Evolutionary conservation across 148 eudicot species (phyloP), one percentile per base, ranked within the genome.

Genomic region (Rhododendron simsii): DNA sequence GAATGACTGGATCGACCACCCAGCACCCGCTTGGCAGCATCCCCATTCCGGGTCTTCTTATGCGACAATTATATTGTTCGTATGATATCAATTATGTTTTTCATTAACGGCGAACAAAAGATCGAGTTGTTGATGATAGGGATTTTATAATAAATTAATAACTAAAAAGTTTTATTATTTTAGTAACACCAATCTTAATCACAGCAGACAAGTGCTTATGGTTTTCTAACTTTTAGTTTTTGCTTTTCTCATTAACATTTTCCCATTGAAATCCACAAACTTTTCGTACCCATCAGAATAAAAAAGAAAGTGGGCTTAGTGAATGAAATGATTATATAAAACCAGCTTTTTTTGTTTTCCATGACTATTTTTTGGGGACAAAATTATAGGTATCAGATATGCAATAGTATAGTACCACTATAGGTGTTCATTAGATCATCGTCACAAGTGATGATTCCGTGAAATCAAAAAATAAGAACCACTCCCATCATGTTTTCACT

Each of bases 181-280:
- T 41, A 83, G 45, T 30, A 37, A 83, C 21, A 18, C 9, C 63
- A 47, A 73, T 84, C 85, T 84, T 53, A 83, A 83, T 84, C 85
- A 84, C 35, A 71, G 85, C 85, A 84, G 79, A 84, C 85, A 84
- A 84, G 28, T 84, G 35, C 79, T 71, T 30, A 47, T 83, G 39
- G 59, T 48, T 79, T 41, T 50, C 81, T 26, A 47, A 48, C 28
- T 79, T 79, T 47, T 47, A 4, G 12, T 28, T 26, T 23, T 26
- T 47, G 15, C 57, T 15, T 47, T 59, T 48, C 45, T 76, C 35
- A 47, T 26, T n/a, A 47, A 13, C 35, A 11, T 79, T 79, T 45
- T 79, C 16, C 51, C 57, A 26, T n/a, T 12, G n/a, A 80, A 23
- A 78, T 45, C 33, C 50, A 45, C 48, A 14, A 48, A 80, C 82